phyloP scores from a whole-genome alignment of 169 alveolate species.

The Plasmodium fragile region DNA sequence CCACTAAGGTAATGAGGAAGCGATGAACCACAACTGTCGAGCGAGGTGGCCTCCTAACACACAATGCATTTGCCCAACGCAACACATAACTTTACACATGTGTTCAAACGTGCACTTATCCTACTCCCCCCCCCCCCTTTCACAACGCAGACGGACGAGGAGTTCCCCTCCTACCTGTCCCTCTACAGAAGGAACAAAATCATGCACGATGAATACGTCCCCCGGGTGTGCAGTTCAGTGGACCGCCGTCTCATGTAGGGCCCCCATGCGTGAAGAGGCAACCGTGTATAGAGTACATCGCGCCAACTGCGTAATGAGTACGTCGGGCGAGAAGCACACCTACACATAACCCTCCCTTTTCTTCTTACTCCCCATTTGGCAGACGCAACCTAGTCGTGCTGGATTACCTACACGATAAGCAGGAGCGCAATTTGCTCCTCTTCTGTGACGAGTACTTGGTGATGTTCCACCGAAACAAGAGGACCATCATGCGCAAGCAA shows the following conservation, averaged over 20 bases:
- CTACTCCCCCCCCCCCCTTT: neutral
- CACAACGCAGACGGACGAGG: neutral
- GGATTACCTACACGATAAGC: constrained; percentile 26
- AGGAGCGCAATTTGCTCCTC: constrained; percentile 3
- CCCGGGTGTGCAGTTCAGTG: neutral
- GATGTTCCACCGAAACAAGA: neutral
- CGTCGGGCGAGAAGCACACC: neutral
- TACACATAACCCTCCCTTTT: neutral
- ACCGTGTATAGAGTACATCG: neutral
- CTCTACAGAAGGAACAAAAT: constrained; percentile 18
- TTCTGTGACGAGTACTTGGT: constrained; percentile 40
- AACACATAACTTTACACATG: neutral
- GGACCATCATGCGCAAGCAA: constrained; percentile 8
- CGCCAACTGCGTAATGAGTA: neutral
- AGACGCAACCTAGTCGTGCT: neutral
- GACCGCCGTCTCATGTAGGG: constrained; percentile 10
- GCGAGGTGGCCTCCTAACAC: neutral
- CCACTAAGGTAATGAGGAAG: neutral
- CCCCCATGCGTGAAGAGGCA: neutral
- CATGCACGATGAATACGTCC: neutral
- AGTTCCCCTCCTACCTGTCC: constrained; percentile 2
- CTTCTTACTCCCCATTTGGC: neutral
- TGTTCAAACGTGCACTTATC: neutral
- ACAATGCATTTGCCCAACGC: neutral
- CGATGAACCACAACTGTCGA: neutral